Evolutionary conservation across 2,329 filamentous ascomycete species (phyloP), one percentile per base, ranked within the genome.

Genomic region (Mycogone perniciosa): DNA sequence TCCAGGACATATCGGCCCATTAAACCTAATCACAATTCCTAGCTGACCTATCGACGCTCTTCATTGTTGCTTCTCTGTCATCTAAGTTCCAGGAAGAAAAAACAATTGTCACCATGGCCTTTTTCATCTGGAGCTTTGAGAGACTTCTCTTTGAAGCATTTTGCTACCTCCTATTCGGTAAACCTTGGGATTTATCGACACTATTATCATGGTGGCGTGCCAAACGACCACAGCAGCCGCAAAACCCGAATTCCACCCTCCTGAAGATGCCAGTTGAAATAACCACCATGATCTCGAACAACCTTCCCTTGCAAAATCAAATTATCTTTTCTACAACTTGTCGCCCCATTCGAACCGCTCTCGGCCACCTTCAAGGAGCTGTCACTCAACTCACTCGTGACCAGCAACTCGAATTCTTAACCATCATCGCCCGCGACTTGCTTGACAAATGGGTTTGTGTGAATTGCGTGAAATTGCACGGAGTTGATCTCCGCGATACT

Each of bases 381-480:
- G 20, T n/a, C 3, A 31, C n/a, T 20, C 37, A 31, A 4, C 13
- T 52, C 29, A n/a, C 26, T 27, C 48, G 31, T 4, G 9, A 46
- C 5, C 31, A 52, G 20, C n/a, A 26, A 7, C 13, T 47, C 26
- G 44, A 50, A 1, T 51, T 48, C 29, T 51, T 57, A 11, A 29
- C 48, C 43, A 27, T 45, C 35, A 46, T 48, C 5, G 46, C 48
- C 4, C 51, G 46, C 13, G 46, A 54, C 9, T 49, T 46, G 51
- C 53, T 40, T 9, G 8, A 50, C 20, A 39, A 43, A 9, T 57
- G 53, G 55, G 55, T 54, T 6, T 57, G 55, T 37, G 48, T 50
- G 2, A 4, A 35, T 3, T 57, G 55, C 33, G n/a, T 52, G 39
- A 44, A 48, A 8, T 31, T 50, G 9, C 55, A 55, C 31, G 2